Evolutionary conservation across 345 rosid species (phyloP).

Genomic region (Eucalyptus sp.): DNA sequence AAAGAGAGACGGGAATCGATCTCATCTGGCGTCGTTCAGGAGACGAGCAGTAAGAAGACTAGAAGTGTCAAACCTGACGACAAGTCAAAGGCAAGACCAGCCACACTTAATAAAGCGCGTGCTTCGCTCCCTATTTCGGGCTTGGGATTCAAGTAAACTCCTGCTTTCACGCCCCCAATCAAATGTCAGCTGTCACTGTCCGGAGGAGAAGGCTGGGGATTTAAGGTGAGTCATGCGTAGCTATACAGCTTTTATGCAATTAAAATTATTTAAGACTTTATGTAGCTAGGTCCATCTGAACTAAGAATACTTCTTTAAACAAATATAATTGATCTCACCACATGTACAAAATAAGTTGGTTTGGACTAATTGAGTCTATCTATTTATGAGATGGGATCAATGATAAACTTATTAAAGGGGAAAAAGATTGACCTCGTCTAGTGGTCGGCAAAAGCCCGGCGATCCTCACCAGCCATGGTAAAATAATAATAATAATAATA

Average conservation of each 20-base stretch:
- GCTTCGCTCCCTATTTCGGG: background rate
- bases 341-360: background rate
- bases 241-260: background rate
- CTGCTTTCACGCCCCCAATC: background rate
- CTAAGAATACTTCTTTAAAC: background rate
- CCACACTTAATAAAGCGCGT: background rate
- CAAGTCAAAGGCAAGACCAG: background rate
- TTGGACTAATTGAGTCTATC: background rate
- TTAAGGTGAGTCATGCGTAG: background rate
- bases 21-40: background rate
- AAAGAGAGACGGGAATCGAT: background rate
- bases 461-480: accelerated
- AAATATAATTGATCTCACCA: background rate
- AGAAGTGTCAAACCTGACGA: background rate
- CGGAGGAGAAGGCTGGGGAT: background rate
- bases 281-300: background rate
- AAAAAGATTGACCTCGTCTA: background rate
- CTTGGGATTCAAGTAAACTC: background rate
- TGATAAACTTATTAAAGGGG: background rate
- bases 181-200: background rate
- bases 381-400: background rate
- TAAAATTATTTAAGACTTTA: background rate
- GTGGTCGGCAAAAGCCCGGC: accelerated
- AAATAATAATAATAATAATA: background rate
- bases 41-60: background rate